Conservation (phyloP, 495 filamentous ascomycete species). For the Penicillium crystallinum region DNA sequence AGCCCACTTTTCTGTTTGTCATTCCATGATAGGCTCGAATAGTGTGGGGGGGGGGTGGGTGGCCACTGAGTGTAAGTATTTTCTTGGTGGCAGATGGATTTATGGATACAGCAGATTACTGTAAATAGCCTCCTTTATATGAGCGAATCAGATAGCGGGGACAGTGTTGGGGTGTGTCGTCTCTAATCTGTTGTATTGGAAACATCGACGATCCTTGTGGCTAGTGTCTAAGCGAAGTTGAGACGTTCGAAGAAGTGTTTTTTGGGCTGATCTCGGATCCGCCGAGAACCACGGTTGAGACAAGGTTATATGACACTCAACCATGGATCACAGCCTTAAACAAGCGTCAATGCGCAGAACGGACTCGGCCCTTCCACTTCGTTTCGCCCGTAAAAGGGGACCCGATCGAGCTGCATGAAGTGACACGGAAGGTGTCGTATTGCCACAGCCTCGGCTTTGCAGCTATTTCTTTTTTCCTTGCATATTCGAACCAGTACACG, state of each 20-base stretch:
- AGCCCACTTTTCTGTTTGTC: neutral
- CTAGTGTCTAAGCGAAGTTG: slow-evolving; percentile 1
- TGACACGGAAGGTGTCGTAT: slow-evolving; percentile 14
- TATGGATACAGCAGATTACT: neutral
- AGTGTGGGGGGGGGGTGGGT: neutral
- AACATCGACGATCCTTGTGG: slow-evolving; percentile 1
- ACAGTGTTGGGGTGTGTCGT: too few species aligned
- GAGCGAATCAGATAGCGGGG: neutral
- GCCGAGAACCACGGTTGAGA: slow-evolving; percentile 7
- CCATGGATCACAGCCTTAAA: slow-evolving; percentile 15
- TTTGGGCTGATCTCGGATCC: slow-evolving; percentile 12
- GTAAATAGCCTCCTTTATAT: neutral
- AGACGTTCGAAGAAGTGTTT: slow-evolving; percentile 2
- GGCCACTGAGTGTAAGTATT: neutral
- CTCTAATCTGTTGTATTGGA: too few species aligned
- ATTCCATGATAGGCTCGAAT: neutral
- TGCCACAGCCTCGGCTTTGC: slow-evolving; percentile 21
- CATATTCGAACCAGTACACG: slow-evolving; percentile 11
- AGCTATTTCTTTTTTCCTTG: slow-evolving; percentile 24
- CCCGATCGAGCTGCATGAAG: slow-evolving; percentile 13
- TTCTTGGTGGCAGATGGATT: neutral
- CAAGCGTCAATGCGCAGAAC: slow-evolving; percentile 11
- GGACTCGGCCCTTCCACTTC: slow-evolving; percentile 3
- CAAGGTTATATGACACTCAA: neutral
- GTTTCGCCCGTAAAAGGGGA: slow-evolving; percentile 5